phyloP scores from a whole-genome alignment of 1,139 yeast genomes.

The Geotrichum aggregatum region DNA sequence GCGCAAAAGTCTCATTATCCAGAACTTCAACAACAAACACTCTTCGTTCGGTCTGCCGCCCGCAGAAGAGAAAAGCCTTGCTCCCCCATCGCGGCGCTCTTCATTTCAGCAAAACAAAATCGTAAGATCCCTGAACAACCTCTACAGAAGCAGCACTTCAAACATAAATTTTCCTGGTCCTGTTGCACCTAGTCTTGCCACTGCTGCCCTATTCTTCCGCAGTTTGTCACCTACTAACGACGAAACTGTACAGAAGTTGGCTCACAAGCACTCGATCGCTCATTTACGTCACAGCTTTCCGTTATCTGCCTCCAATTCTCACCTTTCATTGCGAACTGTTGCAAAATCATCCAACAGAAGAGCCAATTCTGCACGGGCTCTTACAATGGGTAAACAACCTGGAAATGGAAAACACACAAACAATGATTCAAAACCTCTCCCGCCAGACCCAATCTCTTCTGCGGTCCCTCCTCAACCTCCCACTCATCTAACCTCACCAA shows the following conservation, averaged over 20 bases:
- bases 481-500: constrained; percentile 2
- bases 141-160: constrained; percentile 1
- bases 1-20: constrained; percentile 14
- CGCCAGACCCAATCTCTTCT: neutral
- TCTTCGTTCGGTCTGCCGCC: constrained; percentile 1
- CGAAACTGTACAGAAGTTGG: neutral
- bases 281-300: constrained; percentile 3
- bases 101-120: constrained; percentile 2
- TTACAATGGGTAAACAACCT: neutral
- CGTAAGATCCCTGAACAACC: neutral
- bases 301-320: neutral
- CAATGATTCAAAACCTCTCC: neutral
- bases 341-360: neutral
- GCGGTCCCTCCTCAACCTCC: constrained; percentile 2
- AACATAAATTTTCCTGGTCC: neutral
- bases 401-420: neutral
- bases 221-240: constrained; percentile 1
- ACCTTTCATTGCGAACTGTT: neutral
- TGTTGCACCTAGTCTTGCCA: neutral
- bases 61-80: neutral
- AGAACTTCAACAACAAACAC: constrained; percentile 17
- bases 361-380: neutral
- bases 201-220: constrained; percentile 7
- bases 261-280: neutral
- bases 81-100: neutral